phyloP scores from a whole-genome alignment of 2,329 filamentous ascomycete species.

The Exophiala alcalophila region DNA sequence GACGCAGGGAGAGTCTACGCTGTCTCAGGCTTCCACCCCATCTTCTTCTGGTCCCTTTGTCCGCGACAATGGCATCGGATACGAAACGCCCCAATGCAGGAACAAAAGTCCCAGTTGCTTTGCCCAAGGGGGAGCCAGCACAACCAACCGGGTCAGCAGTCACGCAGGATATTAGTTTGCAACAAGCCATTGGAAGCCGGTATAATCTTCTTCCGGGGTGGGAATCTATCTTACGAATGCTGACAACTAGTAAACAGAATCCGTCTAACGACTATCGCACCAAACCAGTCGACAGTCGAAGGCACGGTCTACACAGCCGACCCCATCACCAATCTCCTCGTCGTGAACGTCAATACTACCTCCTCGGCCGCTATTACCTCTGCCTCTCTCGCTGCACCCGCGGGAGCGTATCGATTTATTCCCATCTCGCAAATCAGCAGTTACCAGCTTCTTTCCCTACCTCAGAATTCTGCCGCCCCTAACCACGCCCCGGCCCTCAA shows the following conservation, averaged over 20 bases:
- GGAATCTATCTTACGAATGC: too few species aligned
- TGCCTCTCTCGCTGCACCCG: constrained; percentile 37
- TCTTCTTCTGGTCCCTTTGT: constrained; percentile 1
- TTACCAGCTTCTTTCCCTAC: constrained; percentile 53
- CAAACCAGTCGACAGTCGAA: constrained; percentile 53
- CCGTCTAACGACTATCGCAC: constrained; percentile 55
- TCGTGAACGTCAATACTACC: constrained; percentile 55
- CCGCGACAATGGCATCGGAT: constrained; percentile 41
- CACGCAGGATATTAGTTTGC: constrained; percentile 53
- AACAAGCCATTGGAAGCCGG: constrained; percentile 56
- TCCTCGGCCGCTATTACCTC: constrained; percentile 35
- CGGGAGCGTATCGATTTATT: constrained; percentile 60
- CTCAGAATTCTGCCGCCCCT: constrained; percentile 38
- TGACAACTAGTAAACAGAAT: constrained; percentile 43
- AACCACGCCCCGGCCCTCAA: constrained; percentile 46
- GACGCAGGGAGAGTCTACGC: too few species aligned
- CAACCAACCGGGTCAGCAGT: constrained; percentile 45
- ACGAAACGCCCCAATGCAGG: constrained; percentile 56
- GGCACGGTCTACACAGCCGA: constrained; percentile 62
- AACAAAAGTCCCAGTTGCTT: constrained; percentile 50
- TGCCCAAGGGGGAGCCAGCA: constrained; percentile 45
- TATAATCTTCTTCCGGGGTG: too few species aligned
- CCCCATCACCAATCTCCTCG: constrained; percentile 59
- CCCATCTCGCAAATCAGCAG: constrained; percentile 58
- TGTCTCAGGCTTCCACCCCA: too few species aligned